Percentiles rank a stretch among this genome's conserved stretches.
Evolutionary conservation across 2,329 filamentous ascomycete species (phyloP).

Genomic region (Colletotrichum limetticola): DNA sequence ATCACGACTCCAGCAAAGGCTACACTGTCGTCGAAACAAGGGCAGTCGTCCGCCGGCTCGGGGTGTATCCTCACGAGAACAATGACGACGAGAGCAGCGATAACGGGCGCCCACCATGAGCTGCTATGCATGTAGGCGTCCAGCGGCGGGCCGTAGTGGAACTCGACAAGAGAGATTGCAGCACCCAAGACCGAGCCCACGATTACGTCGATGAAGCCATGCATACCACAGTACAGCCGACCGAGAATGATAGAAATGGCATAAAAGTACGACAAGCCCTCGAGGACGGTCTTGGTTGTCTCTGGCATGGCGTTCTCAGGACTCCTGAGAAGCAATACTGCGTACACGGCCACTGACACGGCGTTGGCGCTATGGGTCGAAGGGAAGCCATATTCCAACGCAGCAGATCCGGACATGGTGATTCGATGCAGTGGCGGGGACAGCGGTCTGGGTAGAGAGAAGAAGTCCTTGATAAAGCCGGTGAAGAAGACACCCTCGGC

Average conservation of each 20-base stretch:
- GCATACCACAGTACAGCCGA: slow-evolving; percentile 97
- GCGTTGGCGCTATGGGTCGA: slow-evolving; percentile 98
- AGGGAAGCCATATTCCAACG: slow-evolving; percentile 96
- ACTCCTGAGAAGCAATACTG: slow-evolving; percentile 75
- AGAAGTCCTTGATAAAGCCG: slow-evolving; percentile 93
- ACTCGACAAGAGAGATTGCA: slow-evolving; percentile 68
- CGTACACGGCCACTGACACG: slow-evolving; percentile 91
- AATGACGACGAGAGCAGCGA: slow-evolving; percentile 74
- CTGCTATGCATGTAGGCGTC: slow-evolving; percentile 77
- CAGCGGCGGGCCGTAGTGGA: slow-evolving; percentile 69
- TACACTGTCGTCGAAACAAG: slow-evolving; percentile 96
- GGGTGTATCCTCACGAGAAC: slow-evolving; percentile 89
- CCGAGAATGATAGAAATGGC: slow-evolving; percentile 90
- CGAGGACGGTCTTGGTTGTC: slow-evolving; percentile 69
- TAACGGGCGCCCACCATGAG: slow-evolving; percentile 70
- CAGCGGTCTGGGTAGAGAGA: slow-evolving; percentile 90
- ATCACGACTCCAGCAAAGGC: slow-evolving; percentile 92
- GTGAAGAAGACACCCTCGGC: slow-evolving; percentile 86
- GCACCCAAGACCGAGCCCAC: slow-evolving; percentile 83
- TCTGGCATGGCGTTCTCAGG: slow-evolving; percentile 71
- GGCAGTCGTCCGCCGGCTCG: slow-evolving; percentile 95
- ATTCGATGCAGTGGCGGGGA: slow-evolving; percentile 94
- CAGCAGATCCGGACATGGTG: slow-evolving; percentile 95
- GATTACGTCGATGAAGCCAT: slow-evolving; percentile 92
- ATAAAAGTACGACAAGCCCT: slow-evolving; percentile 82